Percentiles rank a stretch among this genome's conserved stretches.
Evolutionary conservation across 306 rosid species (phyloP).

Genomic region (Trichosanthes truncata): DNA sequence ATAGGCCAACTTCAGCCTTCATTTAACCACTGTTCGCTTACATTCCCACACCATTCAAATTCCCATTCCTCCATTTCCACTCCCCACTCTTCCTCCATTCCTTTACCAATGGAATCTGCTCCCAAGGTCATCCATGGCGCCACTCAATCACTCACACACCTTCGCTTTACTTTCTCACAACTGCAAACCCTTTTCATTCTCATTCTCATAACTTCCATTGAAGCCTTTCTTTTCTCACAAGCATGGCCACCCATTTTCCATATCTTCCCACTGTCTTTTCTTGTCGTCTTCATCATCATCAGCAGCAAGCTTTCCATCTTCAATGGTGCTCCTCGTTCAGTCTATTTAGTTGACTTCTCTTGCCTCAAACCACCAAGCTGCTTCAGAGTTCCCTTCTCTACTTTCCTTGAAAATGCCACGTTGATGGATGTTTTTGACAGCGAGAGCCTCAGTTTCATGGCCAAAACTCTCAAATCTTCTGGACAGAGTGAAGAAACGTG

Average conservation of each 20-base stretch:
- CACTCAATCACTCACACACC: neutral
- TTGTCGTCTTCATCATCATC: conserved; percentile 18
- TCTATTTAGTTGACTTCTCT: conserved; percentile 67
- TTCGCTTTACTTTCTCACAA: conserved; percentile 14
- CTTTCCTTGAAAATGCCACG: conserved; percentile 47
- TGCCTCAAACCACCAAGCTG: conserved; percentile 59
- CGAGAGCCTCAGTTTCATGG: conserved; percentile 64
- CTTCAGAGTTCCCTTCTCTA: conserved; percentile 51
- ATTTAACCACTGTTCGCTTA: too few species aligned
- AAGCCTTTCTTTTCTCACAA: conserved; percentile 21
- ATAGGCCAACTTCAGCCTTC: too few species aligned
- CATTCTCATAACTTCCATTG: conserved; percentile 16
- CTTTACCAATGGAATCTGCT: neutral
- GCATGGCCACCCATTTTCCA: conserved; percentile 22
- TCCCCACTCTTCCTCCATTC: neutral
- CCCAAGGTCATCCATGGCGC: neutral
- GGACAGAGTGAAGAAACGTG: conserved; percentile 67
- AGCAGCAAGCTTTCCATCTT: conserved; percentile 22
- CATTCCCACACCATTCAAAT: neutral
- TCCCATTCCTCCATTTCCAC: neutral
- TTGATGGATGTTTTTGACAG: conserved; percentile 22
- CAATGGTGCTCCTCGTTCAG: conserved; percentile 15
- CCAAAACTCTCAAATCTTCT: conserved; percentile 50
- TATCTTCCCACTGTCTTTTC: conserved; percentile 17
- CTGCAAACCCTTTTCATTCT: conserved; percentile 15